Conservation (phyloP, 495 filamentous ascomycete genomes). For the Talaromyces borbonicus region DNA sequence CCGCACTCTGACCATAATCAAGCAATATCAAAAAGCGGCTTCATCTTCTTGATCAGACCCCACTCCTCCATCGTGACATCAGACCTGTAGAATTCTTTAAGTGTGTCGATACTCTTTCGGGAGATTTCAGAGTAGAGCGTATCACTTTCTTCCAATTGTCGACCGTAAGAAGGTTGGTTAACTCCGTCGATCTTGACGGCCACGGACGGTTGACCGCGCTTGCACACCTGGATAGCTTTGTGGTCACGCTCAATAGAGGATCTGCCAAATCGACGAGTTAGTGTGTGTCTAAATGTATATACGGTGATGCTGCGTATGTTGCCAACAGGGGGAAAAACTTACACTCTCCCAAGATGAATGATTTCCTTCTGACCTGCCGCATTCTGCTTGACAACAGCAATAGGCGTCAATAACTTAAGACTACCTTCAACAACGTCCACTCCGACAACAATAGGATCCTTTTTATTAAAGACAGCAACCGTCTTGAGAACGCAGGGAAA, state of each 20-base stretch:
- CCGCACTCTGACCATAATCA: no score
- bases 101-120: slow-evolving; percentile 77
- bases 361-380: slow-evolving; percentile 74
- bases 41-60: slow-evolving; percentile 83
- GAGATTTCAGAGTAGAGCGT: slow-evolving; percentile 79
- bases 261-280: slow-evolving; percentile 32
- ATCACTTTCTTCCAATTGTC: slow-evolving; percentile 92
- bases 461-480: slow-evolving; percentile 98
- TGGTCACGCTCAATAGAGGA: slow-evolving; percentile 94
- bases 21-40: slow-evolving; percentile 85
- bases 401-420: slow-evolving; percentile 74
- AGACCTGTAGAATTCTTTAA: slow-evolving; percentile 90
- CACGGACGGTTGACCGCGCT: slow-evolving; percentile 92
- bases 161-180: slow-evolving; percentile 91
- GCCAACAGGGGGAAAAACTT: slow-evolving; percentile 47
- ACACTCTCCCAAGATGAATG: slow-evolving; percentile 85
- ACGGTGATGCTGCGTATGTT: no score
- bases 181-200: slow-evolving; percentile 95
- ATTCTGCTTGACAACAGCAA: slow-evolving; percentile 75
- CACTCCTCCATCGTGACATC: slow-evolving; percentile 94
- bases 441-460: slow-evolving; percentile 87
- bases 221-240: slow-evolving; percentile 83
- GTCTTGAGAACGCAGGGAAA: slow-evolving; percentile 89
- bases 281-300: slow-evolving; percentile 6
- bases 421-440: slow-evolving; percentile 90